These are phyloP conservation scores for Zygosaccharomyces pseudorouxii DNA, from an alignment of 805 yeast species.

Conservation along the genomic window DNA sequence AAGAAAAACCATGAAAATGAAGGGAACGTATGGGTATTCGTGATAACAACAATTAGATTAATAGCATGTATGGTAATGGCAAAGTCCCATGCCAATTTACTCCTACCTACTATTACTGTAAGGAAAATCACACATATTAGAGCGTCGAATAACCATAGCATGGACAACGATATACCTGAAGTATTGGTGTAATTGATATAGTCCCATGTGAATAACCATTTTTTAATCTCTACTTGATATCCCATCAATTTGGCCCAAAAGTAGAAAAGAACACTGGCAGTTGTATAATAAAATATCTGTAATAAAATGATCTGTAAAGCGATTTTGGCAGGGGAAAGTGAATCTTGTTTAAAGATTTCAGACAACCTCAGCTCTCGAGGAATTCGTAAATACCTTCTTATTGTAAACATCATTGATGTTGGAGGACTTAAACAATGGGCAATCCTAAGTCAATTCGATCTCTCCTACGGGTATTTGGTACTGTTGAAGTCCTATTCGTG, in stretches of 20 bases:
- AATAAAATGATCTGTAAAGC: constrained; percentile 69
- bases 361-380: constrained; percentile 31
- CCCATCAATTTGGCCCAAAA: constrained; percentile 68
- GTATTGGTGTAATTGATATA: constrained; percentile 68
- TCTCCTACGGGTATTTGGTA: background rate
- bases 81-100: constrained; percentile 94
- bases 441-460: background rate
- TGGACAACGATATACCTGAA: constrained; percentile 67
- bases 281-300: constrained; percentile 72
- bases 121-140: constrained; percentile 78
- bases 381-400: constrained; percentile 30
- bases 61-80: constrained; percentile 88
- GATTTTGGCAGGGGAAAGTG: constrained; percentile 54
- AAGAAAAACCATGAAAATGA: constrained; percentile 80
- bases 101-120: constrained; percentile 83
- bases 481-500: background rate
- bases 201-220: constrained; percentile 79
- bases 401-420: constrained; percentile 16
- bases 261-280: constrained; percentile 64
- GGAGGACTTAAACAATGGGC: background rate
- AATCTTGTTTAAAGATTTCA: constrained; percentile 37
- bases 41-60: constrained; percentile 64
- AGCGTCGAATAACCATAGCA: constrained; percentile 79
- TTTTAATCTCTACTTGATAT: constrained; percentile 52
- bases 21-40: constrained; percentile 65